Base-by-base conservation (phyloP, 2,329 filamentous ascomycete genomes). In the Botrytis paeoniae region DNA sequence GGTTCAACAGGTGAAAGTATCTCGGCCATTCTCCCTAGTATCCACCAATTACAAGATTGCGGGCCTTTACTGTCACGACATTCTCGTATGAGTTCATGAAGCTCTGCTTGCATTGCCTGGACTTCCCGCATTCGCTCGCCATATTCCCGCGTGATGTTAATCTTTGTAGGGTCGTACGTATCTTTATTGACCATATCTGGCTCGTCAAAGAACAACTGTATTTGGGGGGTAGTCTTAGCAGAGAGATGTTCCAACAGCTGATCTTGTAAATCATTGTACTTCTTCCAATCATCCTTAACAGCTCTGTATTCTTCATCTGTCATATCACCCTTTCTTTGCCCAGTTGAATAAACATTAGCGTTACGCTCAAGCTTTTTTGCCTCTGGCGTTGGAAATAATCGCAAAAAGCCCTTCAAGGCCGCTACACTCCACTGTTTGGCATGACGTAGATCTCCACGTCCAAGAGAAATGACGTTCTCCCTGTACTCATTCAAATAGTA, bases 111-210 rank as follows among this genome's bases (percentile, higher is more conserved):
- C 65, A 69, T 69, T 4, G 3, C 18, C 25, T 29, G 18, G 25
- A 69, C 65, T 7, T 69, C 65, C n/a, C 65, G n/a, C 6, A 59
- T 29, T 57, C 65, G 18, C 8, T 69, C 65, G 1, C 65, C 65
- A 57, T 69, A 69, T 41, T 57, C 48, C 12, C 65, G 54, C 4
- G 65, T 51, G 29, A 69, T 69, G n/a, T 69, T 69, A 1, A 69
- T 69, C 35, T 69, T 69, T n/a, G 25, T 25, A 57, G 65, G 65
- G 18, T 69, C 65, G 37, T 69, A 70, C n/a, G 43, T 35, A 10
- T 60, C 68, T 62, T 32, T 70, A 14, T 70, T 70, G 68, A 70
- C 51, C 68, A 62, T 70, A 25, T 70, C 68, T 29, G 57, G 68
- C 39, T 70, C 68, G 32, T 70, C 68, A 45, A 43, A 70, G 32